Conservation (phyloP, 2,329 filamentous ascomycete genomes). For the Aureobasidium sp. region DNA sequence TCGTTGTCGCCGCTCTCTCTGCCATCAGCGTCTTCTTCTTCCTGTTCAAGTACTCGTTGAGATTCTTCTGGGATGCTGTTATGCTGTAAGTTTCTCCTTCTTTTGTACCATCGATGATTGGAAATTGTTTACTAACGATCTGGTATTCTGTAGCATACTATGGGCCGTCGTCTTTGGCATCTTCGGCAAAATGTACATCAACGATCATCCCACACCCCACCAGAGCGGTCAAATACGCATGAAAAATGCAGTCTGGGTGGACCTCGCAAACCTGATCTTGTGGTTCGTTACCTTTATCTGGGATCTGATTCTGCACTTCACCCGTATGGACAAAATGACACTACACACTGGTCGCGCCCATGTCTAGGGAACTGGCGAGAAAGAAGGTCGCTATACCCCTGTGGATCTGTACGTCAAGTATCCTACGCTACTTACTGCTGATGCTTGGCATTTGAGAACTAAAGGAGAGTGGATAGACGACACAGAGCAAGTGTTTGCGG, state of each 20-base stretch:
- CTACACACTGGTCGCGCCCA: slow-evolving; percentile 39
- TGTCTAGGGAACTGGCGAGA: neutral
- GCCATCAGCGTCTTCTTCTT: slow-evolving; percentile 56
- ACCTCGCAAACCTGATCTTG: slow-evolving; percentile 56
- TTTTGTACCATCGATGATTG: neutral
- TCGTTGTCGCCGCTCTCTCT: slow-evolving; percentile 59
- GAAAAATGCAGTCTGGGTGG: slow-evolving; percentile 74
- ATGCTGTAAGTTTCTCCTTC: slow-evolving; percentile 44
- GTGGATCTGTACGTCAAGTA: neutral
- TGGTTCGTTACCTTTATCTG: slow-evolving; percentile 62
- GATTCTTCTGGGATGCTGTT: slow-evolving; percentile 63
- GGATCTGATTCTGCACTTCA: slow-evolving; percentile 53
- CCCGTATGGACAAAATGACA: slow-evolving; percentile 45
- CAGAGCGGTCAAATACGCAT: slow-evolving; percentile 58
- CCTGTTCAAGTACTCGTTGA: slow-evolving; percentile 45
- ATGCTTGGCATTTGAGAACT: neutral
- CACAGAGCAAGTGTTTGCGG: neutral
- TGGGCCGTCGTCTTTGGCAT: slow-evolving; percentile 79
- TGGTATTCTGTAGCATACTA: slow-evolving; percentile 45
- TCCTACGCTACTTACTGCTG: neutral
- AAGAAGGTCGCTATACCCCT: neutral
- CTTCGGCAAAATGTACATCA: slow-evolving; percentile 75
- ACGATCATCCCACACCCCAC: slow-evolving; percentile 51
- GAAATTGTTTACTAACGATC: neutral
- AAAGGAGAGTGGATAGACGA: neutral